Conservation (phyloP, 306 rosid species). For the Fagus crenata region DNA sequence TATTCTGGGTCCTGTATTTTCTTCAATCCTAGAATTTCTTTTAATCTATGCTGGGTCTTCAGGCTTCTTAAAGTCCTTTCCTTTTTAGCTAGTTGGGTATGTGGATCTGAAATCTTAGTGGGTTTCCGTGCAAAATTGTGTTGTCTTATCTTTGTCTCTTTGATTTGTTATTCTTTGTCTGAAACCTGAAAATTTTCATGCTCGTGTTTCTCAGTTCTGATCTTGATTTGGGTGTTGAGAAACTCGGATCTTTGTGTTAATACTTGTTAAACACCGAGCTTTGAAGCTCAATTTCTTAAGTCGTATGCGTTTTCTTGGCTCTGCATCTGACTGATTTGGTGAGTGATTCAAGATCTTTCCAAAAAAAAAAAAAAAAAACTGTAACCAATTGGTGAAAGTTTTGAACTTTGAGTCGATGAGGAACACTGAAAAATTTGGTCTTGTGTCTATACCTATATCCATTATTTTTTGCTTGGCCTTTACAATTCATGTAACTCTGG, state of each 20-base stretch:
- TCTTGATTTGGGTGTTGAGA: slow-evolving; percentile 31
- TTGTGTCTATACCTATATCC: background rate
- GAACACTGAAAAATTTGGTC: slow-evolving; percentile 29
- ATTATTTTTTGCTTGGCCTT: slow-evolving; percentile 36
- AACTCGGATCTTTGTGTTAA: background rate
- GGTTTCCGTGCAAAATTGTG: too few species aligned
- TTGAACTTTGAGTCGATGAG: slow-evolving; percentile 26
- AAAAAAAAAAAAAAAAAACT: background rate
- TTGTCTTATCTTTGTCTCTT: too few species aligned
- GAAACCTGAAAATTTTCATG: too few species aligned
- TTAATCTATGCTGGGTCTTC: too few species aligned
- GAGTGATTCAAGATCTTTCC: background rate
- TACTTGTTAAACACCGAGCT: background rate
- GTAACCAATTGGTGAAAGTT: background rate
- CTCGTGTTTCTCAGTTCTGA: background rate
- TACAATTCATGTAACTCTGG: slow-evolving; percentile 34
- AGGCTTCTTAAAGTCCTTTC: too few species aligned
- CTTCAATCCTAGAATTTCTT: too few species aligned
- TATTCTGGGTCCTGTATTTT: too few species aligned
- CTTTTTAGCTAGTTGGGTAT: too few species aligned
- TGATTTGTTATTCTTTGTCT: too few species aligned
- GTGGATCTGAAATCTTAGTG: too few species aligned
- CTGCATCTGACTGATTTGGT: background rate
- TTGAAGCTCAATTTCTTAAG: background rate
- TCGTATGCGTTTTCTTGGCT: too few species aligned